Conservation (phyloP, 2,329 filamentous ascomycete genomes). For the Pseudogymnoascus sp. region DNA sequence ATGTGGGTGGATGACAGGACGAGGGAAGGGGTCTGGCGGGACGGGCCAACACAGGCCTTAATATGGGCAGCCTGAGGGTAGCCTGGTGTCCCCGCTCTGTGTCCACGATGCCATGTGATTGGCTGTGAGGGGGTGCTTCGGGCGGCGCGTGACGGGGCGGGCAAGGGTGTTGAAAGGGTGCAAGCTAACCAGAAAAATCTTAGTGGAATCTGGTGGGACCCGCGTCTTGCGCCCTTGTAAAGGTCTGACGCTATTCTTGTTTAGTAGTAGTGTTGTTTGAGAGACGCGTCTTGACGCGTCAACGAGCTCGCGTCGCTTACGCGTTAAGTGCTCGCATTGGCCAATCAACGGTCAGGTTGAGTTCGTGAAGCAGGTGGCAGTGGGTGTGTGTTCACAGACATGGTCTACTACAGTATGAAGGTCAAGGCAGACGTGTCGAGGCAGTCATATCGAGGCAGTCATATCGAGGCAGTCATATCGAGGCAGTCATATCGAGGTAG, state of each 20-base stretch:
- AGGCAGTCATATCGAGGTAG: background rate
- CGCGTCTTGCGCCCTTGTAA: background rate
- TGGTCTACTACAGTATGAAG: background rate
- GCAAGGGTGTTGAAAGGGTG: background rate
- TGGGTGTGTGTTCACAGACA: conserved; percentile 32
- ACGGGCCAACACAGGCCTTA: conserved; percentile 7
- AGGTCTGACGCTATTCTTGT: background rate
- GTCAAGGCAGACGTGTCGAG: background rate
- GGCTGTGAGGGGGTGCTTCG: background rate
- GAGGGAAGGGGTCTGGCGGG: conserved; percentile 7
- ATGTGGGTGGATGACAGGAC: conserved; percentile 6
- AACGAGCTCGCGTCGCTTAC: background rate
- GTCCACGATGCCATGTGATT: background rate
- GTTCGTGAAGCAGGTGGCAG: conserved; percentile 20
- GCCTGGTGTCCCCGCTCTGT: background rate
- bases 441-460: background rate
- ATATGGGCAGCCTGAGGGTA: conserved; percentile 6
- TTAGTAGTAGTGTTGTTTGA: background rate
- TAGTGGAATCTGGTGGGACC: background rate
- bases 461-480: background rate
- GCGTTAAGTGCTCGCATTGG: background rate
- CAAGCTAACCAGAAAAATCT: background rate
- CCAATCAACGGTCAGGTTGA: conserved; percentile 19
- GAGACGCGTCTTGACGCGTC: background rate
- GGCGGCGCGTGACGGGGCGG: background rate